phyloP scores from a whole-genome alignment of 176 grass and related monocot species.

The Oryza punctata region DNA sequence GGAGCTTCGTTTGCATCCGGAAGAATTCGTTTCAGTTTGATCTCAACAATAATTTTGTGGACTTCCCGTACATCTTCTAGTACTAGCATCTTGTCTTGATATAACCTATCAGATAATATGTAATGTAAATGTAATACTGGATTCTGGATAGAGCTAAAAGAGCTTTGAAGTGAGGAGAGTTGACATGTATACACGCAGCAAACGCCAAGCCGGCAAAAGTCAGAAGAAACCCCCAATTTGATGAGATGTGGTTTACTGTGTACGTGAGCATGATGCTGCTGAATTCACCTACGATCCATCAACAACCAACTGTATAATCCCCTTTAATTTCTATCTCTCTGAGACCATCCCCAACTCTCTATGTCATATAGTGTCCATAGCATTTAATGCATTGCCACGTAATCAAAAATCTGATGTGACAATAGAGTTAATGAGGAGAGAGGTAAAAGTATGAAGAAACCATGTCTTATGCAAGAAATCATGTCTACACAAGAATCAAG shows the following conservation, averaged over 20 bases:
- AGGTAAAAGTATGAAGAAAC: too few species aligned
- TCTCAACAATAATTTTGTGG: not conserved
- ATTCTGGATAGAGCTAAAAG: not conserved
- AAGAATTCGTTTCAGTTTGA: not conserved
- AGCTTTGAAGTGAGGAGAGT: not conserved
- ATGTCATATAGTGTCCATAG: too few species aligned
- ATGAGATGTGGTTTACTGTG: not conserved
- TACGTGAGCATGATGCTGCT: not conserved
- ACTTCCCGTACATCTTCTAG: not conserved
- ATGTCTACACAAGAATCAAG: rapidly evolving
- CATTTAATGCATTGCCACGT: too few species aligned
- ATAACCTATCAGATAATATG: not conserved
- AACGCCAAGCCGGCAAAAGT: not conserved
- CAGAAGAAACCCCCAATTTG: not conserved
- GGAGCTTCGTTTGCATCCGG: not conserved
- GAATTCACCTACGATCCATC: not conserved
- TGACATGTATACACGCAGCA: not conserved
- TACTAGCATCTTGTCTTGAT: not conserved
- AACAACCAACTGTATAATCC: not conserved
- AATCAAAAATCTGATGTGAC: too few species aligned
- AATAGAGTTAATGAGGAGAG: too few species aligned
- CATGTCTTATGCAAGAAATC: too few species aligned
- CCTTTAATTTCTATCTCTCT: not conserved
- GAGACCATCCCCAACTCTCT: too few species aligned
- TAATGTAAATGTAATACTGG: not conserved